These are phyloP conservation scores for Taxillus chinensis DNA, from an alignment of 164 flowering plant genomes.

Conservation along the genomic window DNA sequence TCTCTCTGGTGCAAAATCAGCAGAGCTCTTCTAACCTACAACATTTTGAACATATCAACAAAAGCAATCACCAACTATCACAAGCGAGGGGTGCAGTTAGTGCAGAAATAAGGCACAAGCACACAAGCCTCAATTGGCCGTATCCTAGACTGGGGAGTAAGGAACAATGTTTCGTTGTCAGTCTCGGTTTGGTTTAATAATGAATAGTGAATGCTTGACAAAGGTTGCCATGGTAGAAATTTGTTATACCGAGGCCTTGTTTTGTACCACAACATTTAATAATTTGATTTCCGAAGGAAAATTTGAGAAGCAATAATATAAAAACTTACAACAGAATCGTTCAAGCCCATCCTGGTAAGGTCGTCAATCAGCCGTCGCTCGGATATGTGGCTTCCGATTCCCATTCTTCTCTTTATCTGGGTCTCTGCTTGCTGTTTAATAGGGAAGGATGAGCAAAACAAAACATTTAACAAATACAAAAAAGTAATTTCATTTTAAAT, in stretches of 20 bases:
- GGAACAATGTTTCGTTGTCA: too few relatives aligned
- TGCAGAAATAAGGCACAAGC: too few relatives aligned
- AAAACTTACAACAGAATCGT: slow-evolving; percentile 74
- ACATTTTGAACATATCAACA: background rate
- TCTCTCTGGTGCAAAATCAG: slow-evolving; percentile 93
- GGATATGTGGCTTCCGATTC: slow-evolving; percentile 87
- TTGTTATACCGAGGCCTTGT: too few relatives aligned
- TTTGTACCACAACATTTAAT: too few relatives aligned
- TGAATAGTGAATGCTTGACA: too few relatives aligned
- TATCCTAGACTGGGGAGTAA: too few relatives aligned
- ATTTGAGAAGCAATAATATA: background rate
- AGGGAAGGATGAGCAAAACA: background rate
- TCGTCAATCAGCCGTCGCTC: slow-evolving; percentile 89
- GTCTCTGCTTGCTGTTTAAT: slow-evolving; percentile 84
- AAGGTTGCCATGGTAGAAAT: too few relatives aligned
- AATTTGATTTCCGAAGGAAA: background rate
- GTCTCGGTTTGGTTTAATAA: too few relatives aligned
- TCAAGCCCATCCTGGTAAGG: slow-evolving; percentile 81
- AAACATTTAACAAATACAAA: background rate
- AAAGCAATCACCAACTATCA: background rate
- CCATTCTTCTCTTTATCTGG: slow-evolving; percentile 90
- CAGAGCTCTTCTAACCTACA: slow-evolving; percentile 89
- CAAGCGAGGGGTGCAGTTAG: too few relatives aligned
- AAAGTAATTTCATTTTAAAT: background rate
- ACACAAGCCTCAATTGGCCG: too few relatives aligned